Evolutionary conservation across 495 filamentous ascomycete species (phyloP), one percentile per base, ranked within the genome.

Genomic region (Hypoxylon rickii): DNA sequence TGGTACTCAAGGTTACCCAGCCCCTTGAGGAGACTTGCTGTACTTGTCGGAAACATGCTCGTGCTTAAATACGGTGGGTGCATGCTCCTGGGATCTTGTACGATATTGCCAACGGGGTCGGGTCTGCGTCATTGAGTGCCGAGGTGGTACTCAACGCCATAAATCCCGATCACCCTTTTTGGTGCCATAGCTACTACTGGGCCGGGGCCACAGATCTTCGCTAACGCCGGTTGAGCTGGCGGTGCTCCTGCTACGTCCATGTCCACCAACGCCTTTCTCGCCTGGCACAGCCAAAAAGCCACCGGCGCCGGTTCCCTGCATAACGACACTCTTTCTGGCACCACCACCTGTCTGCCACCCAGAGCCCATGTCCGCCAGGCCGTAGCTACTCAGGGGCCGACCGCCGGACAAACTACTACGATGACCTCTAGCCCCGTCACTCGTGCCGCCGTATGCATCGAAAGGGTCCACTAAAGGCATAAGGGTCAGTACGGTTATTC

Each of bases 271-370:
- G 11, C 33, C 32, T 13, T 26, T 31, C 7, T 61, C 45, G 15
- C 70, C 77, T 1, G 90, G 91, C 22, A 96, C 85, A 6, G 89
- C 86, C 34, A 96, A 72, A 71, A 90, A 96, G 6, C 89, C 88
- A 7, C 90, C 89, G 52, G 87, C 87, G 0, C 87, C 87, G 64
- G 91, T 90, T 1, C 89, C 88, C 18, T 79, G 72, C 18, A 76
- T 58, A 33, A 71, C 42, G 17, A 78, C 65, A 48, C 79, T 81
- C 58, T 71, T 71, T 45, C 80, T 65, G 5, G 73, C 73, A 1
- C 76, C 74, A 0, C 66, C 70, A 6, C 71, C 70, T 15, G 61
- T 61, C 45, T 72, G 70, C 74, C 74, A 78, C 1, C 73, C 74
- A 10, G 68, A 51, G 4, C 66, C 54, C 12, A 70, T 41, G 44